Percentiles rank a stretch among this genome's conserved stretches.
Conservation (phyloP, 495 filamentous ascomycete species). For the Xylaria cubensis region DNA sequence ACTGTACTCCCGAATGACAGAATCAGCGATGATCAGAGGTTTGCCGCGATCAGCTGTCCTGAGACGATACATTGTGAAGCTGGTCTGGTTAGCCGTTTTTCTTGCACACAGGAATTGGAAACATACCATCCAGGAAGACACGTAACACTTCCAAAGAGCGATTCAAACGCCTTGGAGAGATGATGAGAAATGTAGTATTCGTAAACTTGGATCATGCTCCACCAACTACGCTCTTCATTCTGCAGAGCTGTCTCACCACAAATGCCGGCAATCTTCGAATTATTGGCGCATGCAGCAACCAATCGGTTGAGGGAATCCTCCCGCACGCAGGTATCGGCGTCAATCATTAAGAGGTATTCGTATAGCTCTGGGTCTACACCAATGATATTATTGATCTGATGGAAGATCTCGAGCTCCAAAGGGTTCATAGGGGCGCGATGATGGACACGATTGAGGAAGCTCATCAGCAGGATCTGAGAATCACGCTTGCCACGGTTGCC, state of each 20-base stretch:
- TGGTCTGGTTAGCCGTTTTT: slow-evolving; percentile 52
- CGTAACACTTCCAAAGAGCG: slow-evolving; percentile 91
- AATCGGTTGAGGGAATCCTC: slow-evolving; percentile 93
- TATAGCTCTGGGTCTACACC: slow-evolving; percentile 97
- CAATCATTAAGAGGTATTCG: slow-evolving; percentile 96
- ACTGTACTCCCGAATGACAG: slow-evolving; percentile 84
- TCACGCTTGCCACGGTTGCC: slow-evolving; percentile 99
- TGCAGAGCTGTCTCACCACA: slow-evolving; percentile 97
- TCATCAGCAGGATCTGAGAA: slow-evolving; percentile 83
- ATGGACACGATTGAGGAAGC: slow-evolving; percentile 97
- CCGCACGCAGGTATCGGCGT: slow-evolving; percentile 93
- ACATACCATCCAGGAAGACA: slow-evolving; percentile 98
- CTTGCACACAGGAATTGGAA: background rate
- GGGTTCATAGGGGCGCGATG: slow-evolving; percentile 93
- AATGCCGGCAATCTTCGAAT: slow-evolving; percentile 95
- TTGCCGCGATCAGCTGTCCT: slow-evolving; percentile 90
- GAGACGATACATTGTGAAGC: slow-evolving; percentile 98
- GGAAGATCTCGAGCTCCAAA: slow-evolving; percentile 96
- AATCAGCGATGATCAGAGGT: slow-evolving; percentile 89
- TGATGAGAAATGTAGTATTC: slow-evolving; percentile 98
- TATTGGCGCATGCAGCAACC: slow-evolving; percentile 90
- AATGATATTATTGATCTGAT: slow-evolving; percentile 99
- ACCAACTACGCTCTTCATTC: slow-evolving; percentile 93
- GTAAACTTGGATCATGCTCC: slow-evolving; percentile 99
- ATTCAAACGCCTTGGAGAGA: slow-evolving; percentile 92